Conservation (phyloP, 257 asterid species). For the Nicotiana attenuata region DNA sequence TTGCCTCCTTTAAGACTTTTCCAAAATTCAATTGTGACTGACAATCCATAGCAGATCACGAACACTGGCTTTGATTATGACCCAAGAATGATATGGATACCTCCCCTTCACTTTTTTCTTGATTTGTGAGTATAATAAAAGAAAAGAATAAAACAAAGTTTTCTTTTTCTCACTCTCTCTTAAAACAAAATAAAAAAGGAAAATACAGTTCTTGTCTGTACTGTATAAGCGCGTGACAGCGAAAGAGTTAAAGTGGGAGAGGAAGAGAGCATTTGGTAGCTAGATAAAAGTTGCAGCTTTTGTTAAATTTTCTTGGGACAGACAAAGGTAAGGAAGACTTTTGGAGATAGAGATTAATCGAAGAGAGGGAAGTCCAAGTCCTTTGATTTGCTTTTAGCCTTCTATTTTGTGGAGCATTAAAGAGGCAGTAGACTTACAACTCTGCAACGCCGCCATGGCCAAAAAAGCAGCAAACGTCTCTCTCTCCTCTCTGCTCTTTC, state of each 20-base stretch:
- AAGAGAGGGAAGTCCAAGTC: background rate
- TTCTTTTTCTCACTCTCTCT: slow-evolving; percentile 5
- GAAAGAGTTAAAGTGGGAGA: slow-evolving; percentile 13
- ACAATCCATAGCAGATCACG: slow-evolving; percentile 48
- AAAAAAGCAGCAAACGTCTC: slow-evolving; percentile 40
- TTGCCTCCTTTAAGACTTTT: slow-evolving; percentile 16
- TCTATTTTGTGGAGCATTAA: slow-evolving; percentile 55
- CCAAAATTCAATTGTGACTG: slow-evolving; percentile 31
- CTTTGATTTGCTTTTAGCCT: slow-evolving; percentile 19
- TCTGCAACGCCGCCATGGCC: slow-evolving; percentile 97
- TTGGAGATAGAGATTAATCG: slow-evolving; percentile 27
- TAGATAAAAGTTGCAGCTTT: slow-evolving; percentile 28
- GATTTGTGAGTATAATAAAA: slow-evolving; percentile 31
- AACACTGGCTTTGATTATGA: slow-evolving; percentile 36
- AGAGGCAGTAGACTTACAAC: slow-evolving; percentile 60
- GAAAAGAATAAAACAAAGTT: slow-evolving; percentile 23
- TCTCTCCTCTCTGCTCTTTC: background rate
- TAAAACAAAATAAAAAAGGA: background rate
- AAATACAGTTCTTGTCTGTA: background rate
- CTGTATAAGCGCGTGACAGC: slow-evolving; percentile 16
- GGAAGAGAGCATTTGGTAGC: slow-evolving; percentile 2
- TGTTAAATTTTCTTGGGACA: slow-evolving; percentile 21
- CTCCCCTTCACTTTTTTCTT: slow-evolving; percentile 26
- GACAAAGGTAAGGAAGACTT: slow-evolving; percentile 33
- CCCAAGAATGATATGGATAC: slow-evolving; percentile 27